These are phyloP conservation scores for Aspergillus kassunensis DNA, from an alignment of 495 filamentous ascomycete species.

Conservation along the genomic window DNA sequence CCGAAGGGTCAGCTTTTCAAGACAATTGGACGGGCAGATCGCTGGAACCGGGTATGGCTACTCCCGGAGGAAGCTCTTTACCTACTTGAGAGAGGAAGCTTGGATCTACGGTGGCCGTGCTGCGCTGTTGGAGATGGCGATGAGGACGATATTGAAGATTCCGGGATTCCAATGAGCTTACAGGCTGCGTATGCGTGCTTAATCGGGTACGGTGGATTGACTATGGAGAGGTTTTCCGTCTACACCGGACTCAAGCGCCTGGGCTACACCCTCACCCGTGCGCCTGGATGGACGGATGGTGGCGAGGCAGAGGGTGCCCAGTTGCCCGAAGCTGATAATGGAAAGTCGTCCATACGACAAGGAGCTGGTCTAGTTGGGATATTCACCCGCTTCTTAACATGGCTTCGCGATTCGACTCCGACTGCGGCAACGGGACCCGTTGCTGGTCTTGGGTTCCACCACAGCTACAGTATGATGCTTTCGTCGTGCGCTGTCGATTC, in stretches of 20 bases:
- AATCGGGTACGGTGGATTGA: slow-evolving; percentile 60
- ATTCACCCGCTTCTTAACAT: slow-evolving; percentile 29
- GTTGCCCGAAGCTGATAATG: slow-evolving; percentile 2
- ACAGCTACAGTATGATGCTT: slow-evolving; percentile 57
- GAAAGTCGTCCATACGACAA: slow-evolving; percentile 9
- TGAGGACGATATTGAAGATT: slow-evolving; percentile 37
- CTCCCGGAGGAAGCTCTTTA: slow-evolving; percentile 92
- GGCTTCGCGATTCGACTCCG: slow-evolving; percentile 26
- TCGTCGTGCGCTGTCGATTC: not conserved
- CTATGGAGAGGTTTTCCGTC: slow-evolving; percentile 81
- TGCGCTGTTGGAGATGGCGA: slow-evolving; percentile 26
- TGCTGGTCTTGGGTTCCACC: slow-evolving; percentile 70
- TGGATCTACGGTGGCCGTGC: slow-evolving; percentile 80
- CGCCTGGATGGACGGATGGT: slow-evolving; percentile 48
- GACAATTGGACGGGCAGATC: slow-evolving; percentile 55
- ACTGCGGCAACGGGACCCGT: slow-evolving; percentile 59
- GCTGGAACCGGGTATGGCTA: slow-evolving; percentile 64
- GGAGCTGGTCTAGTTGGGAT: slow-evolving; percentile 34
- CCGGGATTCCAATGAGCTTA: slow-evolving; percentile 76
- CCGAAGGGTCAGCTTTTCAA: slow-evolving; percentile 52
- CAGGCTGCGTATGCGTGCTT: slow-evolving; percentile 85
- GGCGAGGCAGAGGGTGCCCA: slow-evolving; percentile 19
- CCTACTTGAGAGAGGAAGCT: slow-evolving; percentile 75
- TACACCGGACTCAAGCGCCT: slow-evolving; percentile 77
- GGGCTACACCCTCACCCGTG: slow-evolving; percentile 75